Evolutionary conservation across 345 rosid genomes (phyloP).

Genomic region (Linum trigynum): DNA sequence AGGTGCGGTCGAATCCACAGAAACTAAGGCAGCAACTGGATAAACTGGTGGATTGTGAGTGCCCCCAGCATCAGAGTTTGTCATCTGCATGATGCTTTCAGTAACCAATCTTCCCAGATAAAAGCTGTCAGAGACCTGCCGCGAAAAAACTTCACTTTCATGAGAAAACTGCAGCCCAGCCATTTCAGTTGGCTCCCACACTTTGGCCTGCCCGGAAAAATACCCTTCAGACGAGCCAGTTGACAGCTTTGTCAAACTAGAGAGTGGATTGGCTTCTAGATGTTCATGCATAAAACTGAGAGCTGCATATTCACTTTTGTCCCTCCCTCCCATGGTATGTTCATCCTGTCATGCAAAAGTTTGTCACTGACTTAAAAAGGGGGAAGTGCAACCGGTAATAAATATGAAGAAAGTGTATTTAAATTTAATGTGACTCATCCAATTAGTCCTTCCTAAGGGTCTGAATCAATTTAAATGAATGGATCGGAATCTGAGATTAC

Average conservation of each 20-base stretch:
- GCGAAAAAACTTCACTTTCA: slow-evolving; percentile 24
- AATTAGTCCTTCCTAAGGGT: not conserved
- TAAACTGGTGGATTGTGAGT: slow-evolving; percentile 17
- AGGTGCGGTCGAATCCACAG: slow-evolving; percentile 4
- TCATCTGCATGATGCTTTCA: slow-evolving; percentile 24
- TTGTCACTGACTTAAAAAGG: not conserved
- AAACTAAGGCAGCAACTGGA: slow-evolving; percentile 30
- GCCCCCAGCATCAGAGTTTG: slow-evolving; percentile 15
- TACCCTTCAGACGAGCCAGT: slow-evolving; percentile 25
- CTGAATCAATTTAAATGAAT: too few relatives aligned
- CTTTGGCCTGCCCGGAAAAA: slow-evolving; percentile 33
- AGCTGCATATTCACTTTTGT: slow-evolving; percentile 9
- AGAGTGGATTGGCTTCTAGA: slow-evolving; percentile 12
- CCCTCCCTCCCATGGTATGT: slow-evolving; percentile 16
- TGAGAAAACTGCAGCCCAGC: slow-evolving; percentile 18
- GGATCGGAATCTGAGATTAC: too few relatives aligned
- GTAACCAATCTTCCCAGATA: slow-evolving; percentile 19
- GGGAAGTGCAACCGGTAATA: not conserved
- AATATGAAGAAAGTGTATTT: not conserved
- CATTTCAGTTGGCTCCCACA: slow-evolving; percentile 19
- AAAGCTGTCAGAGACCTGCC: slow-evolving; percentile 14
- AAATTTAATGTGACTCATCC: not conserved
- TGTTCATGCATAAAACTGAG: slow-evolving; percentile 15
- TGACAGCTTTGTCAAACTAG: slow-evolving; percentile 15
- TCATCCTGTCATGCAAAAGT: slow-evolving; percentile 26